Conservation (phyloP, 2,329 filamentous ascomycete genomes). For the Coleophoma crateriformis region DNA sequence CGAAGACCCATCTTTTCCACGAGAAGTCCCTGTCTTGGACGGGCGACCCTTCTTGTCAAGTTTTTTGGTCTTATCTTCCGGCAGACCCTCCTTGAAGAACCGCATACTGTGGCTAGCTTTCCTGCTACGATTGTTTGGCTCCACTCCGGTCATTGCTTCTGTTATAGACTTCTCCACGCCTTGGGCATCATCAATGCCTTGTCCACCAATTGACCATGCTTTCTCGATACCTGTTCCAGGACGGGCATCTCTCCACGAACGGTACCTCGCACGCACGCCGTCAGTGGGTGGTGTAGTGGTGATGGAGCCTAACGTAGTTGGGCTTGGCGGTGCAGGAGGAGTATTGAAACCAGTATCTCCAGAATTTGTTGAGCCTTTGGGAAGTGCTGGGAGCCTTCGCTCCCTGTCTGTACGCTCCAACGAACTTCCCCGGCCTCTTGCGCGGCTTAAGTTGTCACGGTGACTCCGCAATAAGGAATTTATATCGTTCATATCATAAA, state of each 20-base stretch:
- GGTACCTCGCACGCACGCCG: slow-evolving; percentile 23
- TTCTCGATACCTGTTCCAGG: slow-evolving; percentile 39
- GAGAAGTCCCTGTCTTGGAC: slow-evolving; percentile 20
- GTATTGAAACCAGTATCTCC: slow-evolving; percentile 29
- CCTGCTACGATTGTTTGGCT: slow-evolving; percentile 58
- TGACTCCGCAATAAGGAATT: slow-evolving; percentile 29
- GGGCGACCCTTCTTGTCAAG: slow-evolving; percentile 35
- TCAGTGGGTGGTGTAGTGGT: slow-evolving; percentile 22
- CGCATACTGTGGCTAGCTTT: slow-evolving; percentile 63
- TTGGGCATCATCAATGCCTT: slow-evolving; percentile 44
- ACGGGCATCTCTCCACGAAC: slow-evolving; percentile 25
- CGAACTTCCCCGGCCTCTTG: slow-evolving; percentile 30
- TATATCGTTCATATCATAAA: slow-evolving; percentile 27
- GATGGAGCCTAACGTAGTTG: slow-evolving; percentile 13
- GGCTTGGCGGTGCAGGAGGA: slow-evolving; percentile 11
- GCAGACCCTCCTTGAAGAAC: slow-evolving; percentile 62
- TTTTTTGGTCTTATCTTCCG: slow-evolving; percentile 51
- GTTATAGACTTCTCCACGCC: slow-evolving; percentile 62
- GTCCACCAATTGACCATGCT: slow-evolving; percentile 58
- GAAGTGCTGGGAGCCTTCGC: slow-evolving; percentile 27
- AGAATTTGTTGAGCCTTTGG: slow-evolving; percentile 24
- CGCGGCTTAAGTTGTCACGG: slow-evolving; percentile 26
- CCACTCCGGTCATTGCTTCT: slow-evolving; percentile 54
- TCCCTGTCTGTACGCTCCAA: slow-evolving; percentile 38
- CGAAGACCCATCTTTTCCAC: slow-evolving; percentile 6